Evolutionary conservation across 2,329 filamentous ascomycete genomes (phyloP), one percentile per base, ranked within the genome.

Genomic region (Ophiostoma populinum): DNA sequence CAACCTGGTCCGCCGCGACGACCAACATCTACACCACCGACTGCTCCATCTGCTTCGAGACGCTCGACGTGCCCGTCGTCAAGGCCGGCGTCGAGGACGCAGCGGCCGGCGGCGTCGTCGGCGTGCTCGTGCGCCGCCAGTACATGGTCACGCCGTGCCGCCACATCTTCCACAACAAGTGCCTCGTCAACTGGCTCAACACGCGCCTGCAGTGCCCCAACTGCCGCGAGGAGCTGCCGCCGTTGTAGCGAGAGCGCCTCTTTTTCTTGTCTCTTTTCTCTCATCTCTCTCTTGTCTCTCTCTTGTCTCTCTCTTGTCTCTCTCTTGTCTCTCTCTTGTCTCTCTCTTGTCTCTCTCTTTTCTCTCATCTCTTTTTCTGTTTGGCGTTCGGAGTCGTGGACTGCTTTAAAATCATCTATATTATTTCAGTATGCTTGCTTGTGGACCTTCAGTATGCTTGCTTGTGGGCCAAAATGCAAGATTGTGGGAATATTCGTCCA

Each of bases 101-200:
- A 1, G 43, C 57, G 4, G 53, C 52, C 0, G 62, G 63, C 29
- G 67, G 70, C 21, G 66, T 75, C 39, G 60, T 71, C 0, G 75
- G 75, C 20, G 70, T 93, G 37, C 63, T 95, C 45, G 80, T 80
- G 21, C 65, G 87, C 41, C 70, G 86, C 33, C 65, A 70, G 46
- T 95, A 95, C 57, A 98, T 98, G 90, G 82, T 95, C 16, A 98
- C 90, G 38, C 90, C 90, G 32, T 98, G 90, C 55, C 65, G 86
- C 37, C 90, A 98, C 58, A 85, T 95, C 32, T 98, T 98, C 53
- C 90, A 98, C 52, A 90, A 76, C 38, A 63, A 67, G 21, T 98
- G 90, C 55, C 59, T 98, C 45, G 87, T 95, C 57, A 85, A 83
- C 25, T 95, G 90, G 90, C 90, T 98, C 80, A 70, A 81, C 51